phyloP scores from a whole-genome alignment of 164 flowering plant genomes.

The Liquidambar formosana region DNA sequence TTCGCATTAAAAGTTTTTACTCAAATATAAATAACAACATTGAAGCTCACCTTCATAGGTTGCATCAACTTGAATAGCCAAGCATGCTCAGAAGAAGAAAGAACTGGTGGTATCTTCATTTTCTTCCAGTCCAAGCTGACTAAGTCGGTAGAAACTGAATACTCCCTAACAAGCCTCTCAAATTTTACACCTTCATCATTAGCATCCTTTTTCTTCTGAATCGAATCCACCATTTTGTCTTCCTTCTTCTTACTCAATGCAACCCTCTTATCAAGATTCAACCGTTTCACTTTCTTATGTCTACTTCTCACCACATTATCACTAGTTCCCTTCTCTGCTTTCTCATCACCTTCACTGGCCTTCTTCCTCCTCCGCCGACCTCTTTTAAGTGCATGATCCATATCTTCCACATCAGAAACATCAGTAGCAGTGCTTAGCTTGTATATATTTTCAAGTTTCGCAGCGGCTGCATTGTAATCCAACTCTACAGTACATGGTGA shows the following conservation, averaged over 20 bases:
- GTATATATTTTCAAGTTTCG: conserved; percentile 73
- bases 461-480: conserved; percentile 93
- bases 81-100: conserved; percentile 78
- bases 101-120: conserved; percentile 95
- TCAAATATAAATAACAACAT: neutral
- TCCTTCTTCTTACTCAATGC: conserved; percentile 48
- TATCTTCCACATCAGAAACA: conserved; percentile 41
- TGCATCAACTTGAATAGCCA: conserved; percentile 91
- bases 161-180: conserved; percentile 70
- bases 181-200: conserved; percentile 43
- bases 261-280: conserved; percentile 79
- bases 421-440: conserved; percentile 60
- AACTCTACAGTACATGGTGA: conserved; percentile 50
- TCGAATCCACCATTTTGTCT: conserved; percentile 13
- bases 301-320: conserved; percentile 49
- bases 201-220: conserved; percentile 18
- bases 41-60: conserved; percentile 73
- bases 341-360: conserved; percentile 27
- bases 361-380: conserved; percentile 41
- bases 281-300: conserved; percentile 43
- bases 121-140: conserved; percentile 92
- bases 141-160: conserved; percentile 63
- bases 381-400: conserved; percentile 19
- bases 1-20: neutral
- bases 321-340: conserved; percentile 19